Conservation (phyloP, 2,329 filamentous ascomycete species). For the Raffaelea ambrosiae region DNA sequence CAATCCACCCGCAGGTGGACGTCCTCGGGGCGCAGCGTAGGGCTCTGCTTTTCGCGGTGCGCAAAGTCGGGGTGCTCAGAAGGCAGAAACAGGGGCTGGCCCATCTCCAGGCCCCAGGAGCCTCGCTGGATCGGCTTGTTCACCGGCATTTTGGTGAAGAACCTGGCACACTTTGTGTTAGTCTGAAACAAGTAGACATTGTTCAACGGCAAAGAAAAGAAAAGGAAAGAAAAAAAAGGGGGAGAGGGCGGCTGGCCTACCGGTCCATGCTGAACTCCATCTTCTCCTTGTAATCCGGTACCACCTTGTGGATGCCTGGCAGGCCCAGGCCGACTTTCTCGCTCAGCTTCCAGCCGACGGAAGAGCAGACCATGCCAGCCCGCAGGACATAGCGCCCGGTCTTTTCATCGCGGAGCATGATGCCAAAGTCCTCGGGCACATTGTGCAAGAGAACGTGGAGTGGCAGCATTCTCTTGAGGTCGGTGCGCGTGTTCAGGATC, state of each 20-base stretch:
- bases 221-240: neutral
- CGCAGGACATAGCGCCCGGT: conserved; percentile 68
- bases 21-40: conserved; percentile 39
- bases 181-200: neutral
- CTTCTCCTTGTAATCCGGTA: conserved; percentile 81
- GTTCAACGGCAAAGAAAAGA: neutral
- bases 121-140: conserved; percentile 73
- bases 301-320: conserved; percentile 60
- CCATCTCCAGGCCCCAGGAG: conserved; percentile 75
- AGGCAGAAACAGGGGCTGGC: conserved; percentile 54
- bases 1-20: conserved; percentile 72
- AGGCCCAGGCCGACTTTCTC: conserved; percentile 66
- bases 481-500: conserved; percentile 54
- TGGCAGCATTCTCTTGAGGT: conserved; percentile 54
- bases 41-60: conserved; percentile 15
- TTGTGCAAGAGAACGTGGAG: conserved; percentile 66
- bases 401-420: conserved; percentile 62
- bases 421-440: conserved; percentile 75
- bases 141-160: conserved; percentile 52
- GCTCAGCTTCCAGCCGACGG: conserved; percentile 69
- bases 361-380: conserved; percentile 69
- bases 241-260: conserved; percentile 36
- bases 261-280: conserved; percentile 84
- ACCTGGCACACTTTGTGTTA: neutral
- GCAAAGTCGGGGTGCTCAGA: conserved; percentile 47